Evolutionary conservation across 768 basidiomycete genomes (phyloP).

Genomic region (Suillus bovinus): DNA sequence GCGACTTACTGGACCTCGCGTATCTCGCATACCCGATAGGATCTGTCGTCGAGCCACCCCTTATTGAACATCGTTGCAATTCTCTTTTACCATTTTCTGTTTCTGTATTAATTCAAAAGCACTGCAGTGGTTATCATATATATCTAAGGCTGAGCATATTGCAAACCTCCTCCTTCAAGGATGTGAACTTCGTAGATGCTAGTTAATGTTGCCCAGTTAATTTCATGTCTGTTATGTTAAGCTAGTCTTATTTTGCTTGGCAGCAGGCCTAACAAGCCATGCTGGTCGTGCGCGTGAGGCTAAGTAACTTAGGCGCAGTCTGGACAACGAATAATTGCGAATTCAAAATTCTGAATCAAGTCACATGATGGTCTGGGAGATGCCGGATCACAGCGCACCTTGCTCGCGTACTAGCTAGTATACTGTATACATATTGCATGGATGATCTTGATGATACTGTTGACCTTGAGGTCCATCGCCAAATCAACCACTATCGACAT

Average conservation of each 20-base stretch:
- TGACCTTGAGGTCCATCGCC: too few species aligned
- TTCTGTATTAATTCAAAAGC: background rate
- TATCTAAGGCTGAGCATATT: background rate
- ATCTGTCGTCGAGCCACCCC: slow-evolving; percentile 33
- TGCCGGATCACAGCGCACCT: too few species aligned
- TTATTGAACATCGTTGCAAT: background rate
- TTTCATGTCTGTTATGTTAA: background rate
- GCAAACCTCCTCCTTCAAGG: background rate
- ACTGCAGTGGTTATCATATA: background rate
- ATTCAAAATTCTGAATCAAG: too few species aligned
- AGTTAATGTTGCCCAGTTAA: background rate
- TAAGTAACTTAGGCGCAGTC: too few species aligned
- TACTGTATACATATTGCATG: too few species aligned
- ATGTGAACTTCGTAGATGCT: background rate
- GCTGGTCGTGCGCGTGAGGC: background rate
- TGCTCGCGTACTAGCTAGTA: too few species aligned
- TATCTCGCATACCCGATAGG: slow-evolving; percentile 51
- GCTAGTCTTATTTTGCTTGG: background rate
- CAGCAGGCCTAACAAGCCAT: background rate
- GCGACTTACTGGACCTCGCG: slow-evolving; percentile 24
- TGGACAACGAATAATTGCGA: too few species aligned
- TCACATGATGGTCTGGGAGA: too few species aligned
- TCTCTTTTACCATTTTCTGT: background rate
- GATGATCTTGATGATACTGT: too few species aligned
- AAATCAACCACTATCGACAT: too few species aligned